Percentiles rank a stretch among this genome's conserved stretches.
Evolutionary conservation across 2,329 filamentous ascomycete genomes (phyloP).

Genomic region (Trichoderma sp.): DNA sequence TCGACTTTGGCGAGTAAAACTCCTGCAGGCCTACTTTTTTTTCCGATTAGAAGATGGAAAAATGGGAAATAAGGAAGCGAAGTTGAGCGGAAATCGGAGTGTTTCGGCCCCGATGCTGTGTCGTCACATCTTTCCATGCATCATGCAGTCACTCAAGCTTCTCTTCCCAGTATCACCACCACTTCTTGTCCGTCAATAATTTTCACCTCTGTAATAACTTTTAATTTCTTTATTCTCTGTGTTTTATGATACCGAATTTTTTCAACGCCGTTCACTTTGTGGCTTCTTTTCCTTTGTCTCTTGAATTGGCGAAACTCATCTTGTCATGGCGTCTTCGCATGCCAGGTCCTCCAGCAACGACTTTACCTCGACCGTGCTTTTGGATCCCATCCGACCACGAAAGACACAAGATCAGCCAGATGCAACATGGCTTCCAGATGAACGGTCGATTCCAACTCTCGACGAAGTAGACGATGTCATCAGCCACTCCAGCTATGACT

Average conservation of each 20-base stretch:
- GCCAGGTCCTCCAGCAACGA: slow-evolving; percentile 13
- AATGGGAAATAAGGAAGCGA: neutral
- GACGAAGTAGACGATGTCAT: neutral
- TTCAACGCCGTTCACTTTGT: neutral
- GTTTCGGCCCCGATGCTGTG: neutral
- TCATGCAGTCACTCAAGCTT: neutral
- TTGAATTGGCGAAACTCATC: neutral
- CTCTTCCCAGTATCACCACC: neutral
- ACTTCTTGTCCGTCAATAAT: neutral
- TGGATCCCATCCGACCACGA: neutral
- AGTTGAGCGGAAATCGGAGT: neutral
- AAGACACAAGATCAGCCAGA: neutral
- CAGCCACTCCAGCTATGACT: neutral
- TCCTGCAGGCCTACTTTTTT: neutral
- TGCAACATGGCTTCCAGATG: neutral
- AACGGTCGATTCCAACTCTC: neutral
- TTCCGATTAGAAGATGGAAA: neutral
- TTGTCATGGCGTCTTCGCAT: slow-evolving; percentile 3
- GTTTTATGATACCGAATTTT: neutral
- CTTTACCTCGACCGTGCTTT: neutral
- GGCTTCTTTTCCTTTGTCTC: neutral
- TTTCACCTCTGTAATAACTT: neutral
- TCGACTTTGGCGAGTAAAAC: neutral
- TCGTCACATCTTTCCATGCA: neutral
- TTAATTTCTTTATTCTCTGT: neutral